Percentiles rank a stretch among this genome's conserved stretches.
Evolutionary conservation across 2,329 filamentous ascomycete species (phyloP).

Genomic region (Fusarium sp.): DNA sequence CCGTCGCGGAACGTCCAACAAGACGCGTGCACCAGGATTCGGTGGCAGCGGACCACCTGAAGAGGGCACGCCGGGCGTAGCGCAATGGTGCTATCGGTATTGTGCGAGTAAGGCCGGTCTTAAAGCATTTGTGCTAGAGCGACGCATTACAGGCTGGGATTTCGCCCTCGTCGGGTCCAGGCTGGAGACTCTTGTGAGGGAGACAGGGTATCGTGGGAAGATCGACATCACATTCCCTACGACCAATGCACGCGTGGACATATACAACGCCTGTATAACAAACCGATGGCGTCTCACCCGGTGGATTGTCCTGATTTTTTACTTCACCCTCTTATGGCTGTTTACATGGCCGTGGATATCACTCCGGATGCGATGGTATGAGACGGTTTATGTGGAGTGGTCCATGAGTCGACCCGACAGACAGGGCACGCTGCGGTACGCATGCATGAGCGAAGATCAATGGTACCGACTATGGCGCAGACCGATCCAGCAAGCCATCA

Average conservation of each 20-base stretch:
- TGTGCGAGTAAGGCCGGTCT: constrained; percentile 69
- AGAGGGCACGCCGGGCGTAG: constrained; percentile 51
- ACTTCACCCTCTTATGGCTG: constrained; percentile 75
- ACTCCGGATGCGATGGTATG: constrained; percentile 75
- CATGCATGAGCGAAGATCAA: constrained; percentile 67
- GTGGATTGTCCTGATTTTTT: constrained; percentile 76
- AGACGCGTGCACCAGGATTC: constrained; percentile 63
- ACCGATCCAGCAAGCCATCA: constrained; percentile 70
- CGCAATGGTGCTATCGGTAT: constrained; percentile 77
- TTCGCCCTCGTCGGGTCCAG: constrained; percentile 63
- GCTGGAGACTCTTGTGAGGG: constrained; percentile 69
- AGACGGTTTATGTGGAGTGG: constrained; percentile 74
- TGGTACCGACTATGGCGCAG: constrained; percentile 75
- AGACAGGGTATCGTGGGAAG: constrained; percentile 76
- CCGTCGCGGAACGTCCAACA: constrained; percentile 73
- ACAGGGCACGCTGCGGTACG: constrained; percentile 61
- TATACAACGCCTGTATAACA: constrained; percentile 72
- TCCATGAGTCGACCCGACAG: constrained; percentile 47
- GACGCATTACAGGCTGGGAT: constrained; percentile 72
- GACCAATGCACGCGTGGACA: constrained; percentile 67
- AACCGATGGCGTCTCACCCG: constrained; percentile 74
- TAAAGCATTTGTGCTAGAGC: constrained; percentile 67
- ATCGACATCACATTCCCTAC: constrained; percentile 71
- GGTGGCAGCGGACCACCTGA: constrained; percentile 49
- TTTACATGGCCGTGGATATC: constrained; percentile 79